phyloP scores from a whole-genome alignment of 129 eudicot genomes.

The Centrapalus pauciflorus region DNA sequence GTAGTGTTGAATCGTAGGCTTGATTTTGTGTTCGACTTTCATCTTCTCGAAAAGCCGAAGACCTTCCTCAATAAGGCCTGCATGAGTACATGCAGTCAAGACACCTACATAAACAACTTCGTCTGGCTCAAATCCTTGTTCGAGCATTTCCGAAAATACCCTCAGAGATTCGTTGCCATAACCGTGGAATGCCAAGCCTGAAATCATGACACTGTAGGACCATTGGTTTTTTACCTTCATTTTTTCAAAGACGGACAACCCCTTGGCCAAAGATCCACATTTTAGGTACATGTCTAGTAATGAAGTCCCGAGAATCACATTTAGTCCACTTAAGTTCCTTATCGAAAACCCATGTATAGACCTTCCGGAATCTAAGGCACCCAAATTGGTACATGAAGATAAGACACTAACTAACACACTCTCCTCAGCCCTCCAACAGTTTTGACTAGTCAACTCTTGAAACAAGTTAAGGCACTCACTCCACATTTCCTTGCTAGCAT shows the following conservation, averaged over 20 bases:
- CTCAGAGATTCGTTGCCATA: slow-evolving; percentile 35
- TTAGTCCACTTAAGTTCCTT: slow-evolving; percentile 33
- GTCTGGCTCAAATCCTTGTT: slow-evolving; percentile 37
- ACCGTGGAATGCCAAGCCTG: slow-evolving; percentile 44
- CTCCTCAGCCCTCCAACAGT: slow-evolving; percentile 43
- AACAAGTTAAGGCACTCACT: slow-evolving; percentile 37
- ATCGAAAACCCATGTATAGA: slow-evolving; percentile 37
- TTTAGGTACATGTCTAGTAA: slow-evolving; percentile 43
- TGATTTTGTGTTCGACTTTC: slow-evolving; percentile 34
- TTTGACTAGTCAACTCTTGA: slow-evolving; percentile 27
- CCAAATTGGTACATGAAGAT: slow-evolving; percentile 44
- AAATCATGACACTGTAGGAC: slow-evolving; percentile 48
- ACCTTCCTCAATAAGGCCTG: slow-evolving; percentile 41
- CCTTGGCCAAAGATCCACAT: slow-evolving; percentile 37
- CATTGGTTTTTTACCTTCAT: slow-evolving; percentile 37
- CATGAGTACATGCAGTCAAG: slow-evolving; percentile 39
- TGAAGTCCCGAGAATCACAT: slow-evolving; percentile 45
- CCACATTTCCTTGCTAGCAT: slow-evolving; percentile 45
- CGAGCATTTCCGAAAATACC: slow-evolving; percentile 34
- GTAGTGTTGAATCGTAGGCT: slow-evolving; percentile 47
- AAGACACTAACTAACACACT: slow-evolving; percentile 44
- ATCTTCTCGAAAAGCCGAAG: slow-evolving; percentile 30
- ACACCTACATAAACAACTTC: slow-evolving; percentile 44
- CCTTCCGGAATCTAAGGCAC: slow-evolving; percentile 36
- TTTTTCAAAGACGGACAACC: slow-evolving; percentile 29